Conservation (phyloP, 495 filamentous ascomycete species). For the Niebla homalea region DNA sequence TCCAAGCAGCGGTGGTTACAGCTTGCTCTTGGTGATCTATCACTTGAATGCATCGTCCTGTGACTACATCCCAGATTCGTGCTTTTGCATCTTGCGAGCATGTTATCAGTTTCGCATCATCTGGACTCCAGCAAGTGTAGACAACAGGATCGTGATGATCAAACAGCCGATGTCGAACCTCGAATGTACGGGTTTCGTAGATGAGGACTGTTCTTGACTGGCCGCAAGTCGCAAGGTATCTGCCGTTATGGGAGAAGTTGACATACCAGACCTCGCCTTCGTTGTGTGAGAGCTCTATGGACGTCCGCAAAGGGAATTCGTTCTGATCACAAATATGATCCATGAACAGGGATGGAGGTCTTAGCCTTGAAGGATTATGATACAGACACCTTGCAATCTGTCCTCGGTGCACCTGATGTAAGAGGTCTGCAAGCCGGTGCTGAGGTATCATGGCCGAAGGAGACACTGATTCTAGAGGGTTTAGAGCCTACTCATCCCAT, state of each 20-base stretch:
- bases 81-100: constrained; percentile 65
- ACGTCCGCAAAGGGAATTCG: constrained; percentile 60
- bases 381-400: constrained; percentile 79
- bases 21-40: constrained; percentile 62
- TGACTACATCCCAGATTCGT: constrained; percentile 64
- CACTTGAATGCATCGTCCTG: constrained; percentile 47
- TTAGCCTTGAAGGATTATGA: constrained; percentile 62
- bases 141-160: constrained; percentile 56
- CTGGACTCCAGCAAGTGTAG: constrained; percentile 81
- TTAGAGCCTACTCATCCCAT: neutral
- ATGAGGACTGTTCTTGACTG: constrained; percentile 62
- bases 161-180: constrained; percentile 46
- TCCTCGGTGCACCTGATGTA: constrained; percentile 65
- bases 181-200: constrained; percentile 63
- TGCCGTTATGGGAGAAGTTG: constrained; percentile 80
- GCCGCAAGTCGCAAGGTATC: constrained; percentile 68
- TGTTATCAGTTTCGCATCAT: constrained; percentile 71
- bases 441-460: constrained; percentile 98
- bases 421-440: constrained; percentile 72
- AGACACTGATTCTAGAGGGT: constrained; percentile 62
- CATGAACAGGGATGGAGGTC: constrained; percentile 63
- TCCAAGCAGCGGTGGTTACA: constrained; percentile 79
- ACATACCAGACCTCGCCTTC: constrained; percentile 82
- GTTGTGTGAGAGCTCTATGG: constrained; percentile 58
- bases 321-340: constrained; percentile 74